These are phyloP conservation scores for Botrytis tulipae DNA, from an alignment of 2,329 filamentous ascomycete genomes.

Conservation along the genomic window DNA sequence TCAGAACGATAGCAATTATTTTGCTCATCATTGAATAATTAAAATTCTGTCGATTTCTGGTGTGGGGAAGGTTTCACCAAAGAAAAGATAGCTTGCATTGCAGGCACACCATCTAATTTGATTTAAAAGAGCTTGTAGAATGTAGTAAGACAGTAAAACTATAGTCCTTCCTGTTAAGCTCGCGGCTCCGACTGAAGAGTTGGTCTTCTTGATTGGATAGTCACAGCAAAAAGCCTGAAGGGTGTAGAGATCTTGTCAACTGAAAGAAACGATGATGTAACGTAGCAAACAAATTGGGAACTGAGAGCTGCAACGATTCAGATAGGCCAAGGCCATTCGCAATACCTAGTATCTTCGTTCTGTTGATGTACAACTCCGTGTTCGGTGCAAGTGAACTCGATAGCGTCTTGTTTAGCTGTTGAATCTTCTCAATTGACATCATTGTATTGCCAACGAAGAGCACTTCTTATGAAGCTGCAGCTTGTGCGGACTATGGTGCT, in stretches of 20 bases:
- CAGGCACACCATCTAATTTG: neutral
- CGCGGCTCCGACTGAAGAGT: neutral
- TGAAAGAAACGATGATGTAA: neutral
- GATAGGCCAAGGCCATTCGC: neutral
- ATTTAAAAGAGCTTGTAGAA: neutral
- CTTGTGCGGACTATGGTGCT: neutral
- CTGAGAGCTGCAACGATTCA: neutral
- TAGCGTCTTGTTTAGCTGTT: neutral
- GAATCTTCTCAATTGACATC: neutral
- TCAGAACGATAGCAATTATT: neutral
- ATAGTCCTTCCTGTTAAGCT: neutral
- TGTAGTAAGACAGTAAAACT: neutral
- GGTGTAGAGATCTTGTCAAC: neutral
- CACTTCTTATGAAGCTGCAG: neutral
- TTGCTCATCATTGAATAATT: neutral
- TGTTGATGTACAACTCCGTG: neutral
- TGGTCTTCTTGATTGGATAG: neutral
- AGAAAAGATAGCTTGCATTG: neutral
- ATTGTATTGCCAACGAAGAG: neutral
- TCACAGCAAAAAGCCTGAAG: neutral
- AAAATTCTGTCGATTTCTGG: neutral
- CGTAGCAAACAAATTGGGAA: neutral
- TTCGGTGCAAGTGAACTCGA: neutral
- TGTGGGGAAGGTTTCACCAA: neutral
- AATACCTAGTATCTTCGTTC: neutral